Base-by-base conservation (phyloP, 1,284 basidiomycete genomes). In the Cutaneotrichosporon dermatis region DNA sequence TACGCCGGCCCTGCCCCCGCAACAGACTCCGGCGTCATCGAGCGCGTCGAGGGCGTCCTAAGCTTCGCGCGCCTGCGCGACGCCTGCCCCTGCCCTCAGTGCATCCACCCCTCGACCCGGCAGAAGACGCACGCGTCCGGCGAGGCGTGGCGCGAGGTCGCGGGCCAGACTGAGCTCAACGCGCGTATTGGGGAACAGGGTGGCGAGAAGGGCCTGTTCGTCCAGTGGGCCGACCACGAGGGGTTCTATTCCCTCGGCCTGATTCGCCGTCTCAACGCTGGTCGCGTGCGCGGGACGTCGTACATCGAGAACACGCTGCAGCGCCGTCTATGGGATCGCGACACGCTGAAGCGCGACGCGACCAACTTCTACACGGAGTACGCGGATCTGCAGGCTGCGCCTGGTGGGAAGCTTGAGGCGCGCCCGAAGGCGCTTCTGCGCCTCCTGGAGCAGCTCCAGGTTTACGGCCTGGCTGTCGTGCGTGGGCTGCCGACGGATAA, bases 111-210 rank as follows among this genome's bases (percentile, higher is more conserved):
- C 0, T 82, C 83, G n/a, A 90, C 87, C 0, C 79, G 78, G 9
- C 90, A 93, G 76, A 90, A 89, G 64, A 80, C 92, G 1, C 86
- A 88, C 71, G 89, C 78, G 4, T 81, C 60, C 2, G 60, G 60
- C 39, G 63, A 65, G 50, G 63, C 63, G 12, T 51, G 35, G 12
- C 58, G 60, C 36, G 42, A 51, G 4, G 58, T 62, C n/a, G 42
- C 36, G 16, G n/a, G 8, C 13, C 35, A 35, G 11, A 83, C 0
- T 60, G 81, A 72, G 83, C 54, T 80, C 80, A 59, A 76, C 82
- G 1, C 82, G 11, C 45, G 81, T 57, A 80, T 80, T 57, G 42
- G 46, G 13, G 55, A 55, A 8, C 46, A 39, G 7, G 45, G 39
- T 6, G 58, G 58, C 7, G 46, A 51, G n/a, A 10, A 46, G 0